phyloP scores from a whole-genome alignment of 1,284 basidiomycete genomes.

The Apiotrichum brassicae region DNA sequence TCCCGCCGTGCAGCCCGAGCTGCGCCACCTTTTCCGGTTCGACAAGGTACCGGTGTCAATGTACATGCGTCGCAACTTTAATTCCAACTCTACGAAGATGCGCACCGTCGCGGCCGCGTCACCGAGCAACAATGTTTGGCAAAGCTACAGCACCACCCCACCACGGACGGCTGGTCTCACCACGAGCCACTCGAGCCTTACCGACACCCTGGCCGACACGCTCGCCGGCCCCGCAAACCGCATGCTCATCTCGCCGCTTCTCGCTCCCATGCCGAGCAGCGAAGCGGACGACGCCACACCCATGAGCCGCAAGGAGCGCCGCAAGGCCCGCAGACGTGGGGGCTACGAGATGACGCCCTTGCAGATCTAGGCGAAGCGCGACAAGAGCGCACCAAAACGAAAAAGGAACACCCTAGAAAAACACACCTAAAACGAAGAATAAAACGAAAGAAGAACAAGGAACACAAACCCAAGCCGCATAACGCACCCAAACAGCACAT shows the following conservation, averaged over 20 bases:
- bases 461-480: no score
- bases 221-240: slow-evolving; percentile 13
- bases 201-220: slow-evolving; percentile 12
- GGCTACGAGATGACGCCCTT: slow-evolving; percentile 10
- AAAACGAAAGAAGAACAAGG: neutral
- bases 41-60: slow-evolving; percentile 40
- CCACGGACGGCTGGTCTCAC: slow-evolving; percentile 8
- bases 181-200: slow-evolving; percentile 1
- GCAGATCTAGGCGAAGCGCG: slow-evolving; percentile 8
- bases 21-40: slow-evolving; percentile 37
- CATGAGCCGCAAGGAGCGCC: slow-evolving; percentile 17
- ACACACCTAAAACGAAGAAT: no score
- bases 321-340: slow-evolving; percentile 6
- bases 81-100: neutral
- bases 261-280: slow-evolving; percentile 6
- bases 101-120: neutral
- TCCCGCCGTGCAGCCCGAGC: slow-evolving; percentile 12
- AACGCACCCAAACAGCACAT: neutral
- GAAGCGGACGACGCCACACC: slow-evolving; percentile 5
- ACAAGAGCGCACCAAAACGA: no score
- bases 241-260: slow-evolving; percentile 18
- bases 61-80: slow-evolving; percentile 36
- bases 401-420: no score
- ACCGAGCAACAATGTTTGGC: neutral
- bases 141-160: neutral